Evolutionary conservation across 768 basidiomycete genomes (phyloP).

Genomic region (Termitomyces sp.): DNA sequence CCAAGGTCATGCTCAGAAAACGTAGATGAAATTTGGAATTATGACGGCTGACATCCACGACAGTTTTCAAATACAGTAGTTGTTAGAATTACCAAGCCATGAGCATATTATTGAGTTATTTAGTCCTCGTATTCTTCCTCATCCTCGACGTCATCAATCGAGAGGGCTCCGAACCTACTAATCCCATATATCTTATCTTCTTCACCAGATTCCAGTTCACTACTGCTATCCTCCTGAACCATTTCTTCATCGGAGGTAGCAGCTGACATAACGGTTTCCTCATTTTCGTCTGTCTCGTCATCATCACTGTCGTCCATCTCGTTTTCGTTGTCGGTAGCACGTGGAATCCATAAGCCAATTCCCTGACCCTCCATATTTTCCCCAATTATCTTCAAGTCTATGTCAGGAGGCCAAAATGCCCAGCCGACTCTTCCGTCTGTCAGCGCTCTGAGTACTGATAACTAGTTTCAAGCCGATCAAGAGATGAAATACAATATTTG

Average conservation of each 20-base stretch:
- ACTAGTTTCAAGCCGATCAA: not conserved
- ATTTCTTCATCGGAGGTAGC: slow-evolving; percentile 18
- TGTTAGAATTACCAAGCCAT: too few relatives aligned
- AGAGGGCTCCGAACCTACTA: slow-evolving; percentile 40
- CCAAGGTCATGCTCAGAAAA: too few relatives aligned
- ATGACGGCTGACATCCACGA: too few relatives aligned
- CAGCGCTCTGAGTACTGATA: slow-evolving; percentile 71
- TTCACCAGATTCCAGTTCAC: slow-evolving; percentile 15
- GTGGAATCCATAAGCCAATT: slow-evolving; percentile 58
- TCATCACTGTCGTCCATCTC: slow-evolving; percentile 25
- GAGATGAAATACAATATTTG: slow-evolving; percentile 14
- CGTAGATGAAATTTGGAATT: too few relatives aligned
- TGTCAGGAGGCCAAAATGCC: slow-evolving; percentile 81
- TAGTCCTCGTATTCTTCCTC: slow-evolving; percentile 17
- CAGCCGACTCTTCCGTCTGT: slow-evolving; percentile 80
- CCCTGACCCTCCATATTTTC: slow-evolving; percentile 24
- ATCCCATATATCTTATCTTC: slow-evolving; percentile 22
- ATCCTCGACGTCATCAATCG: slow-evolving; percentile 27
- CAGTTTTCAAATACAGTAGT: too few relatives aligned
- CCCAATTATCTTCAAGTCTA: slow-evolving; percentile 21
- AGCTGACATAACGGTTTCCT: slow-evolving; percentile 15
- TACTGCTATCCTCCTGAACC: slow-evolving; percentile 15
- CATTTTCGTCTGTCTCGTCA: slow-evolving; percentile 26
- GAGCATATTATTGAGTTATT: too few relatives aligned
- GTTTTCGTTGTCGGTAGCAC: slow-evolving; percentile 27